A percentile compares a stretch with the other conserved stretches of the same genome.
These are phyloP conservation scores for Metarhizium humberi DNA, from an alignment of 2,329 filamentous ascomycete species.

Conservation along the genomic window DNA sequence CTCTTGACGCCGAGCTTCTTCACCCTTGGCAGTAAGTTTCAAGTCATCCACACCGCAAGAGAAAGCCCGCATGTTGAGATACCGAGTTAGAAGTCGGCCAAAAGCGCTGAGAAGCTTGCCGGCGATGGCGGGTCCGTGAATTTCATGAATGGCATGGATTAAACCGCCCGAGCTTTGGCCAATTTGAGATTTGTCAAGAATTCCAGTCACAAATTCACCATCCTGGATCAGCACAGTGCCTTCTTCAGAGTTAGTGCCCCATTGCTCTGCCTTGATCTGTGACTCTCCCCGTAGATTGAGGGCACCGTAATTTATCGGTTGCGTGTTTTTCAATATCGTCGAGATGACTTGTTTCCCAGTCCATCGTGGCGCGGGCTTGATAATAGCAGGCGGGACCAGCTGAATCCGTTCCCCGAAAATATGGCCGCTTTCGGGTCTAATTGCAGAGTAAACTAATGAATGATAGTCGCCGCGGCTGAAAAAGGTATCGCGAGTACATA, in stretches of 20 bases:
- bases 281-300: constrained; percentile 73
- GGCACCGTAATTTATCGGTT: constrained; percentile 63
- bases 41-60: constrained; percentile 97
- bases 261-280: constrained; percentile 67
- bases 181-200: constrained; percentile 92
- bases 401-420: constrained; percentile 75
- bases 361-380: constrained; percentile 77
- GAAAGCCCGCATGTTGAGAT: constrained; percentile 88
- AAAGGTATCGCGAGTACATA: constrained; percentile 87
- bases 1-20: constrained; percentile 58
- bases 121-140: constrained; percentile 79
- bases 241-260: constrained; percentile 72
- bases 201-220: constrained; percentile 80
- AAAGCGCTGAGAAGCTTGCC: constrained; percentile 84
- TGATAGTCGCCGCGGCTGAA: constrained; percentile 85
- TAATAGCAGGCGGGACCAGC: constrained; percentile 69
- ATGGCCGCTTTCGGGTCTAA: constrained; percentile 85
- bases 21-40: constrained; percentile 71
- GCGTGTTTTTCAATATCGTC: constrained; percentile 87
- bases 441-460: constrained; percentile 81
- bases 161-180: constrained; percentile 80
- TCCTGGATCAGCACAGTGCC: constrained; percentile 72
- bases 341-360: constrained; percentile 95
- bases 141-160: constrained; percentile 86
- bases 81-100: constrained; percentile 79